Base-by-base conservation (phyloP, 1,284 basidiomycete genomes). In the Rhodotorula sp. region DNA sequence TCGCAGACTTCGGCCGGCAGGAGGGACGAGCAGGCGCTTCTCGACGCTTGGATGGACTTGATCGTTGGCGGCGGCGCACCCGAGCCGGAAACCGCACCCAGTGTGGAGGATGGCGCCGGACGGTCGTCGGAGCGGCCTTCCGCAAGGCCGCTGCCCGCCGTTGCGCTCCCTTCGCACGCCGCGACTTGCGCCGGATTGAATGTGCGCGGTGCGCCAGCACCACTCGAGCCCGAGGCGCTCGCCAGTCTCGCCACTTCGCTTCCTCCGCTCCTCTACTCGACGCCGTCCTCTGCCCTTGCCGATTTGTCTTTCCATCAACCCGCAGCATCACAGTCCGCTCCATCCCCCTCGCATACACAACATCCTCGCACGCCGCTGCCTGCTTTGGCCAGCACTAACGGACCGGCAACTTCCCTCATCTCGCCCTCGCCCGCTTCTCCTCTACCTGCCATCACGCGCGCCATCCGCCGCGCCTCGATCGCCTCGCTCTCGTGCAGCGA, bases 41-140 rank as follows among this genome's bases (percentile, higher is more conserved):
- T 68, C 25, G 69, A 71, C 12, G 64, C 61, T 1, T 66, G 61
- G 61, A 66, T 70, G 64, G 61, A 67, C 4, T 46, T 66, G 21
- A 71, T 67, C 7, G 50, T 48, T 34, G 65, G 64, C 16, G 13
- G 21, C 8, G 46, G 27, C 19, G 52, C 23, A 7, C 16, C 17
- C 53, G 53, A 54, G 49, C 17, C 13, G 19, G 9, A 19, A 17
- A 14, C 9, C 34, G 5, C 34, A 2, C 34, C 34, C 34, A 34
- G 34, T 34, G 34, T 34, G 34, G 34, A 34, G 34, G 34, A 34
- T 34, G 34, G 34, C 34, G 34, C 34, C 34, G 34, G 34, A 34
- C 34, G 34, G 34, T 34, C 34, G 34, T 34, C 34, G 34, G 34
- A 34, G 34, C 27, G 14, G n/a, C 53, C 13, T 27, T 27, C 14